Base-by-base conservation (phyloP, 768 basidiomycete genomes). In the Cystofilobasidium bisporidii region DNA sequence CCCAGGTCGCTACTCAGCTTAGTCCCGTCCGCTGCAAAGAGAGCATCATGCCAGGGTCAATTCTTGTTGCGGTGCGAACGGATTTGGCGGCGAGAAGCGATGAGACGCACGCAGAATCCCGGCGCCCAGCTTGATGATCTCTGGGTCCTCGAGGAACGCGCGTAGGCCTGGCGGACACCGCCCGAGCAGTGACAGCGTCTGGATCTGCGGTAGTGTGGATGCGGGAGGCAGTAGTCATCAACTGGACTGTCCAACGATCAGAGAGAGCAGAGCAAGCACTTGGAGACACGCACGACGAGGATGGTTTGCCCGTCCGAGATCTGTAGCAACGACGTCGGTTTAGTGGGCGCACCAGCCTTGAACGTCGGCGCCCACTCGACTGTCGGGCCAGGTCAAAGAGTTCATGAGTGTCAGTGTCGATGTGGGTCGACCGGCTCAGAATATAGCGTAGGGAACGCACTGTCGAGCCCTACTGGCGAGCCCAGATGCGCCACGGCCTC, bases 311-410 rank as follows among this genome's bases (percentile, higher is more conserved):
- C 53, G 53, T 56, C 53, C 14, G 28, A 56, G 30, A 56, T 32
- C 53, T 56, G 53, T 8, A 56, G n/a, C 14, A 56, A 15, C 15
- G 53, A 56, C 53, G 53, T 56, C 28, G 53, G 53, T 8, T 56
- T 56, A 15, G 32, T 17, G 18, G 28, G 26, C n/a, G 28, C 53
- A 20, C 53, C 53, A 4, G 17, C n/a, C 18, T 22, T 3, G 53
- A 30, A 56, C 8, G 53, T 56, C 53, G 53, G 53, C 30, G 26
- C 30, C 53, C 53, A 56, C 18, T 56, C 53, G 28, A 56, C 41
- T 50, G 48, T 24, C 22, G 48, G n/a, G n/a, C n/a, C n/a, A n/a
- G n/a, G n/a, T n/a, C n/a, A n/a, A n/a, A n/a, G n/a, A n/a, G n/a
- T n/a, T n/a, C n/a, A n/a, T n/a, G n/a, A n/a, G n/a, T n/a, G n/a